These are phyloP conservation scores for Adansonia digitata DNA, from an alignment of 345 rosid species.

Conservation along the genomic window DNA sequence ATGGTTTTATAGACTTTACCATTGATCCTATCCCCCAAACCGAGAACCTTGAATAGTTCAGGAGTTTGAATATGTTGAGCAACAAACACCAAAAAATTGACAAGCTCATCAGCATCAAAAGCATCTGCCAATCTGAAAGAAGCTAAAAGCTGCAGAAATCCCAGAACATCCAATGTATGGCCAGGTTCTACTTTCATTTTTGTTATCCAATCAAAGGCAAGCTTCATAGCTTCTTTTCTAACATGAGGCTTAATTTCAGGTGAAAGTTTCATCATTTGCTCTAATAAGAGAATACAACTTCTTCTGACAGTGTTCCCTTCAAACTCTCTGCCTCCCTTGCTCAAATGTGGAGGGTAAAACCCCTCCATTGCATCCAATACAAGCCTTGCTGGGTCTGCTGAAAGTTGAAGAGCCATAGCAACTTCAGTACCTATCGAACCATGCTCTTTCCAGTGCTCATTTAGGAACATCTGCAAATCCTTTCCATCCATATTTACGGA, in stretches of 20 bases:
- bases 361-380: slow-evolving; percentile 29
- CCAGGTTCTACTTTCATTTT: slow-evolving; percentile 17
- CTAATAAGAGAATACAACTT: slow-evolving; percentile 18
- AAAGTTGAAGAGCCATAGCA: slow-evolving; percentile 11
- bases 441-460: slow-evolving; percentile 15
- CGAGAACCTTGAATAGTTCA: slow-evolving; percentile 24
- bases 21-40: slow-evolving; percentile 16
- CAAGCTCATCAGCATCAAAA: slow-evolving; percentile 30
- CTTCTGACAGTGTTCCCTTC: not conserved
- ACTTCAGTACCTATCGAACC: slow-evolving; percentile 13
- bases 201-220: slow-evolving; percentile 23
- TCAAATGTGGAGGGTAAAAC: slow-evolving; percentile 18
- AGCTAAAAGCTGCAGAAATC: slow-evolving; percentile 28
- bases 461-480: slow-evolving; percentile 22
- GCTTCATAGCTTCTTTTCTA: slow-evolving; percentile 21
- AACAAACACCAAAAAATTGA: slow-evolving; percentile 11
- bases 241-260: slow-evolving; percentile 17
- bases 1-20: slow-evolving; percentile 2
- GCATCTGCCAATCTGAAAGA: slow-evolving; percentile 23
- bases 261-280: slow-evolving; percentile 18
- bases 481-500: slow-evolving; percentile 10
- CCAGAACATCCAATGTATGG: slow-evolving; percentile 25
- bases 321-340: slow-evolving; percentile 12
- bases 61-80: slow-evolving; percentile 16
- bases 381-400: slow-evolving; percentile 31